These are phyloP conservation scores for Tripterygium wilfordii DNA, from an alignment of 177 flowering plant genomes.

Conservation along the genomic window DNA sequence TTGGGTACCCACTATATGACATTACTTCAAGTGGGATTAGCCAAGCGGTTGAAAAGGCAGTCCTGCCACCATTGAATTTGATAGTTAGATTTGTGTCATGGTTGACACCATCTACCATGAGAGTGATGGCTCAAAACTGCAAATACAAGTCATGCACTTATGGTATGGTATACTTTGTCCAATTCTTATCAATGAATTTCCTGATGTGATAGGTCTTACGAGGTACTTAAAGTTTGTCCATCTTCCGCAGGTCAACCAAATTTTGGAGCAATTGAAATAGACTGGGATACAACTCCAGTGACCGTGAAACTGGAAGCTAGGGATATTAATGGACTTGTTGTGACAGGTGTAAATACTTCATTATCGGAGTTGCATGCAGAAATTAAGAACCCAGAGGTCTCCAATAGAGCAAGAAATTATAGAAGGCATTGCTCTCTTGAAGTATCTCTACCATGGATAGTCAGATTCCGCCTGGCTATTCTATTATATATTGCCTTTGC, in stretches of 20 bases:
- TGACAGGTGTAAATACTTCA: conserved; percentile 29
- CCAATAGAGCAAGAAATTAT: conserved; percentile 15
- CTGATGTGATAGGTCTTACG: too few species aligned
- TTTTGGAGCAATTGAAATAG: conserved; percentile 65
- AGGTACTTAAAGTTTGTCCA: too few species aligned
- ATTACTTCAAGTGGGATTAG: conserved; percentile 77
- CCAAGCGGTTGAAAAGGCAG: conserved; percentile 63
- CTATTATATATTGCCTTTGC: conserved; percentile 35
- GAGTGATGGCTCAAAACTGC: conserved; percentile 47
- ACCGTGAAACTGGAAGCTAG: conserved; percentile 46
- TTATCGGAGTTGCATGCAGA: conserved; percentile 34
- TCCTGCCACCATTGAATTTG: conserved; percentile 37
- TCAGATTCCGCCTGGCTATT: conserved; percentile 52
- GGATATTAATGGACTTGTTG: conserved; percentile 50
- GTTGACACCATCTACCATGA: conserved; percentile 60
- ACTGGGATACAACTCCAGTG: conserved; percentile 60
- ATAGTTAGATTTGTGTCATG: conserved; percentile 53
- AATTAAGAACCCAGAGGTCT: conserved; percentile 1
- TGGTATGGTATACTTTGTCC: conserved; percentile 25
- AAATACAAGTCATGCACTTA: conserved; percentile 62
- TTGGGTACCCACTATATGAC: conserved; percentile 66
- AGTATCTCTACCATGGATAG: conserved; percentile 50
- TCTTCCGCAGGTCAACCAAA: conserved; percentile 53
- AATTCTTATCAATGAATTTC: too few species aligned
- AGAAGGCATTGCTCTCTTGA: conserved; percentile 55